Evolutionary conservation across 257 asterid species (phyloP).

Genomic region (Apocynum venetum): DNA sequence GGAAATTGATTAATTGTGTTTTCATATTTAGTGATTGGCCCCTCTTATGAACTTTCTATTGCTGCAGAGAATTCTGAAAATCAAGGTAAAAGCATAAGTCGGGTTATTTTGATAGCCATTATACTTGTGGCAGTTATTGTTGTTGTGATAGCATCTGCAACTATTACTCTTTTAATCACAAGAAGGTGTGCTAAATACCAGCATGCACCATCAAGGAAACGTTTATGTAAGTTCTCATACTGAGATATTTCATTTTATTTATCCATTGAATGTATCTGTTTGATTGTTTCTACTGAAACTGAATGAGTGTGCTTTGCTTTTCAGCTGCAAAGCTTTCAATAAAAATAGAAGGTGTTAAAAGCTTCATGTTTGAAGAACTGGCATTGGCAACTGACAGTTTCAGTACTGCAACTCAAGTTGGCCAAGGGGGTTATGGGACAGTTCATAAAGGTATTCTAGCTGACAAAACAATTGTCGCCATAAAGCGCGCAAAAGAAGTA

Average conservation of each 20-base stretch:
- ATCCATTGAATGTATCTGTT: not conserved
- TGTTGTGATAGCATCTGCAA: slow-evolving; percentile 26
- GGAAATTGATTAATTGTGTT: not conserved
- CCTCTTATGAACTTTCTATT: slow-evolving; percentile 5
- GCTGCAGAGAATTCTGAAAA: slow-evolving; percentile 30
- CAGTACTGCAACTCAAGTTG: slow-evolving; percentile 33
- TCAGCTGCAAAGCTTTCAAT: slow-evolving; percentile 37
- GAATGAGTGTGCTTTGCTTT: slow-evolving; percentile 1
- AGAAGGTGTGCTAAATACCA: slow-evolving; percentile 23
- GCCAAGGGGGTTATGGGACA: slow-evolving; percentile 47
- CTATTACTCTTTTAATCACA: slow-evolving; percentile 25
- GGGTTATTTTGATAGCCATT: slow-evolving; percentile 23
- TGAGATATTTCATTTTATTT: not conserved
- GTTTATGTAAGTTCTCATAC: slow-evolving; percentile 24
- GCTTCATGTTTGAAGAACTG: slow-evolving; percentile 38
- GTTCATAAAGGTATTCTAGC: slow-evolving; percentile 35
- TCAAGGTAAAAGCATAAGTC: slow-evolving; percentile 20
- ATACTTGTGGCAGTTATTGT: slow-evolving; percentile 26
- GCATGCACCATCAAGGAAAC: slow-evolving; percentile 23
- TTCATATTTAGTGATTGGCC: not conserved
- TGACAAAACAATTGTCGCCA: slow-evolving; percentile 33
- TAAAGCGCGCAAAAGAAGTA: slow-evolving; percentile 44
- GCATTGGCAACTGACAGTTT: slow-evolving; percentile 32
- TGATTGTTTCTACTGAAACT: not conserved
- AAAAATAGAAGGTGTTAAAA: slow-evolving; percentile 38